Conservation (phyloP, 441 rosid species). For the Sinapis alba region DNA sequence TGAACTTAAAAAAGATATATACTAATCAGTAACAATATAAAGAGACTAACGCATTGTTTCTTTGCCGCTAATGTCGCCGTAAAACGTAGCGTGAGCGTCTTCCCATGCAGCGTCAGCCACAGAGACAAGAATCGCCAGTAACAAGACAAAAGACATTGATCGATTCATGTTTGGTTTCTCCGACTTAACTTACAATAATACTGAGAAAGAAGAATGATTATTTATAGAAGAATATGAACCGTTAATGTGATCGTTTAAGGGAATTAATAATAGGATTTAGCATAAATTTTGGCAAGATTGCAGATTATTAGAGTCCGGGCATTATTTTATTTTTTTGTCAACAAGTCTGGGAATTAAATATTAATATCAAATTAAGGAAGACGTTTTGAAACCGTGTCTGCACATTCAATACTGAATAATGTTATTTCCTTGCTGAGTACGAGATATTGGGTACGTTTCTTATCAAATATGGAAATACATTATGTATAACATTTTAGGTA, state of each 20-base stretch:
- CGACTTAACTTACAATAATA: not conserved
- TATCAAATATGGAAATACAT: not conserved
- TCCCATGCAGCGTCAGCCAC: slow-evolving; percentile 20
- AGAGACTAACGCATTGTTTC: slow-evolving; percentile 42
- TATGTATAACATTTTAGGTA: no score
- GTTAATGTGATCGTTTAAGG: not conserved
- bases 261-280: slow-evolving; percentile 2
- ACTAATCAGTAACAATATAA: not conserved
- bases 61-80: slow-evolving; percentile 33
- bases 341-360: not conserved
- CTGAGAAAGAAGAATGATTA: not conserved
- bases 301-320: slow-evolving; percentile 3
- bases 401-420: not conserved
- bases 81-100: slow-evolving; percentile 38
- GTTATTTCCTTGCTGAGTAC: not conserved
- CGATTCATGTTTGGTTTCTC: slow-evolving; percentile 3
- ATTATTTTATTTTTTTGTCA: not conserved
- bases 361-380: not conserved
- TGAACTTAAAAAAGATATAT: not conserved
- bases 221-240: slow-evolving; percentile 17
- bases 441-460: not conserved
- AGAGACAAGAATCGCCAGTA: slow-evolving; percentile 11
- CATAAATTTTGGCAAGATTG: slow-evolving; percentile 5
- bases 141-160: slow-evolving; percentile 1
- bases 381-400: not conserved